A percentile compares a stretch with the other conserved stretches of the same genome.
Evolutionary conservation across 2,329 filamentous ascomycete species (phyloP).

Genomic region (Trichoderma lentiforme): DNA sequence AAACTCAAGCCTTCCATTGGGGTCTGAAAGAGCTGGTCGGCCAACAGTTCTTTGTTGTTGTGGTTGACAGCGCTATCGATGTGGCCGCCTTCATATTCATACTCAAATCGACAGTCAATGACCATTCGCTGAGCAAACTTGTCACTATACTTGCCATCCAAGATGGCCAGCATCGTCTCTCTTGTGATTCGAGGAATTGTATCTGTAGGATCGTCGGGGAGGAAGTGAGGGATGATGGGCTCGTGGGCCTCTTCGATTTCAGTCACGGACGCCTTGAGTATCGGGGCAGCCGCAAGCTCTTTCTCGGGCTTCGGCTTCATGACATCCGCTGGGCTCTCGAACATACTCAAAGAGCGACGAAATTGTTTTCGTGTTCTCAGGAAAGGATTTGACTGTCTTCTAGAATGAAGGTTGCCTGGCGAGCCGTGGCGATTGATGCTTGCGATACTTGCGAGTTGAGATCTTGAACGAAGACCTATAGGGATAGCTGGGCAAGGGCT

Average conservation of each 20-base stretch:
- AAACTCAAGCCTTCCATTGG: conserved; percentile 69
- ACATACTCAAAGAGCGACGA: conserved; percentile 94
- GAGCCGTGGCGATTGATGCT: conserved; percentile 66
- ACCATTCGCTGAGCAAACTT: conserved; percentile 78
- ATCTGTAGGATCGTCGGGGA: conserved; percentile 75
- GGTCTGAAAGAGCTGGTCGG: conserved; percentile 71
- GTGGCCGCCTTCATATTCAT: conserved; percentile 95
- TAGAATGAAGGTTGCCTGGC: conserved; percentile 65
- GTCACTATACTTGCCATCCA: conserved; percentile 78
- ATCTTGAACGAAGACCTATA: conserved; percentile 60
- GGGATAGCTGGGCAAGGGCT: conserved; percentile 55
- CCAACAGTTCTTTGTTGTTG: conserved; percentile 90
- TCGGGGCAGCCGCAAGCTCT: conserved; percentile 42
- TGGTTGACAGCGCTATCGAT: conserved; percentile 92
- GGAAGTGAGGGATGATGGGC: conserved; percentile 78
- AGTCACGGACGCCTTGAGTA: conserved; percentile 72
- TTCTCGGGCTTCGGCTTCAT: conserved; percentile 71
- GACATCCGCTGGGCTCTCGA: conserved; percentile 84
- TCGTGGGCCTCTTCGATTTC: conserved; percentile 76
- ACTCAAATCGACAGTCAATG: conserved; percentile 97
- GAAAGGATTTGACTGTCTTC: conserved; percentile 70
- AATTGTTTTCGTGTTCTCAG: conserved; percentile 82
- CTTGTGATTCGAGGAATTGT: conserved; percentile 83
- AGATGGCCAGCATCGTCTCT: conserved; percentile 76
- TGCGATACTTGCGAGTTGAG: conserved; percentile 60